Base-by-base conservation (phyloP, 75 land plant genomes). In the Cupressus sempervirens region DNA sequence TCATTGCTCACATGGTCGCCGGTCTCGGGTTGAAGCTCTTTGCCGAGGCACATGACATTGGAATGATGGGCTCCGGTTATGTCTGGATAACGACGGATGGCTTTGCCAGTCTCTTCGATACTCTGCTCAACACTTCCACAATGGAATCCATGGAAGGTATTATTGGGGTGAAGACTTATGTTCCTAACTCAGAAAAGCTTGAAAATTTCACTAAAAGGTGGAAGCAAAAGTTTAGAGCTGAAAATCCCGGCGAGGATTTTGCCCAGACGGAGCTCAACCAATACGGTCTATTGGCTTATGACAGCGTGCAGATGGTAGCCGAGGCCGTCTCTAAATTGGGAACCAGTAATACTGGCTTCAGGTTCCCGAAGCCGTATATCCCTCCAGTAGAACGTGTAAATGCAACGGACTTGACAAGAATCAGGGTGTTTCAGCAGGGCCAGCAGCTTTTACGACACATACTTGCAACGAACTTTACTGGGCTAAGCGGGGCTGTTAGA, bases 371-470 rank as follows among this genome's bases (percentile, higher is more conserved):
- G 29, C 88, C 94, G 53, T 73, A 90, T 1, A 86, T 38, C n/a
- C 36, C 89, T 12, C 67, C 46, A 4, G 34, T 48, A 16, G 45
- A 0, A 15, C 56, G 40, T 67, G 88, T 88, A 13, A 76, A 93
- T 26, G 54, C 40, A 13, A 85, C 93, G 26, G 86, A 91, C 48
- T 89, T 93, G 52, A 92, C 88, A 82, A 89, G 89, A 34, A 86
- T 93, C 87, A 36, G 76, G 53, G 56, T 90, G 30, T 81, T 86
- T 10, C 52, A 56, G 67, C 35, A 70, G 16, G 91, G 91, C 6
- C 48, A 73, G 16, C 53, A n/a, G 16, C 83, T 90, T 12, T 76
- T 85, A 29, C 67, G 26, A 23, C n/a, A 65, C 16, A 35, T 89
- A 8, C 20, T 20, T 48, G 18, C 23, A 23, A 76, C 76, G 4